Percentiles rank a stretch among this genome's conserved stretches.
phyloP scores from a whole-genome alignment of 1,284 basidiomycete genomes.

The Rhodotorula sp. region DNA sequence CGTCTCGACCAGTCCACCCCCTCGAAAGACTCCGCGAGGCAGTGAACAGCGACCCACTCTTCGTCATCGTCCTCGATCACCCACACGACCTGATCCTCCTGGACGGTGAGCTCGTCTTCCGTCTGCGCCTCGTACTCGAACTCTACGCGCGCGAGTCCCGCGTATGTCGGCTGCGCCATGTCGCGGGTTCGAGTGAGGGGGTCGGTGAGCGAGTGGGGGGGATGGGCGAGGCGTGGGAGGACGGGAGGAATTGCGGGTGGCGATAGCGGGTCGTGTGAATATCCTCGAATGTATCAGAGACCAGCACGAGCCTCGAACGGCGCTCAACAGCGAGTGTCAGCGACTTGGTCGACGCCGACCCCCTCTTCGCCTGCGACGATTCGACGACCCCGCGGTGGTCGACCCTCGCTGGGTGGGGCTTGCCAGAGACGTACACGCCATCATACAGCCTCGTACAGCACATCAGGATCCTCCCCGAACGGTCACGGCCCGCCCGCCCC shows the following conservation, averaged over 20 bases:
- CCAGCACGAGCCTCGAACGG: too few relatives aligned
- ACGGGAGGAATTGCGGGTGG: not conserved
- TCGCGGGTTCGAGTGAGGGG: not conserved
- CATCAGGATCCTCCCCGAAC: too few relatives aligned
- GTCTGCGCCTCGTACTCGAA: slow-evolving; percentile 46
- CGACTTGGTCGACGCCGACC: not conserved
- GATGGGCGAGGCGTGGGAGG: not conserved
- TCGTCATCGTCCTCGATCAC: slow-evolving; percentile 46
- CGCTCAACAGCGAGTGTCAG: not conserved
- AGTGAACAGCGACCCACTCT: slow-evolving; percentile 41
- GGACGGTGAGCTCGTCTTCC: slow-evolving; percentile 44
- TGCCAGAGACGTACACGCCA: too few relatives aligned
- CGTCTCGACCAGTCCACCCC: too few relatives aligned
- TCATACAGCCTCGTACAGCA: too few relatives aligned
- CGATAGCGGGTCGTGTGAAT: too few relatives aligned
- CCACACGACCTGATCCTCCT: slow-evolving; percentile 45
- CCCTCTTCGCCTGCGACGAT: too few relatives aligned
- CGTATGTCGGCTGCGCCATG: slow-evolving; percentile 14
- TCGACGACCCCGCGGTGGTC: too few relatives aligned
- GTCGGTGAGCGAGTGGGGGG: not conserved
- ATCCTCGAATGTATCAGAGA: too few relatives aligned
- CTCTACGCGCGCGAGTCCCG: slow-evolving; percentile 32
- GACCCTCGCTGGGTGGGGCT: too few relatives aligned
- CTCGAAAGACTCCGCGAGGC: not conserved
- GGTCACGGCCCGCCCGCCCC: too few relatives aligned